A percentile compares a stretch with the other conserved stretches of the same genome.
Evolutionary conservation across 257 asterid species (phyloP).

Genomic region (Gentiana macrophylla): DNA sequence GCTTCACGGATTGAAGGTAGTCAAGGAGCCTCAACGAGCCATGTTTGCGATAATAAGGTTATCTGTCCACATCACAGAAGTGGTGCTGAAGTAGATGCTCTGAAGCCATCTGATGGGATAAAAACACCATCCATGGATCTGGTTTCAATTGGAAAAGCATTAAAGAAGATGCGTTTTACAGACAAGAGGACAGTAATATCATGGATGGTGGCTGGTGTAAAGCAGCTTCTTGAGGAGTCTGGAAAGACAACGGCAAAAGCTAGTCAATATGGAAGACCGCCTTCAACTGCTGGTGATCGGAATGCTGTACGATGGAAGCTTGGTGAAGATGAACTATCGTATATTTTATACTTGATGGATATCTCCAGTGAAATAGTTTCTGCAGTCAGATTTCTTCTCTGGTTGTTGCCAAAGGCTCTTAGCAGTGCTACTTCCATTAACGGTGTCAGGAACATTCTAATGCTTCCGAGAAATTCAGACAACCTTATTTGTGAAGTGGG

Average conservation of each 20-base stretch:
- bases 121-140: slow-evolving; percentile 45
- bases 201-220: slow-evolving; percentile 73
- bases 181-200: slow-evolving; percentile 55
- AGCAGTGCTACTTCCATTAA: slow-evolving; percentile 45
- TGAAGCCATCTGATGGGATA: slow-evolving; percentile 45
- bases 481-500: slow-evolving; percentile 62
- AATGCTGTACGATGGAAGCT: slow-evolving; percentile 66
- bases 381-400: slow-evolving; percentile 70
- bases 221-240: slow-evolving; percentile 69
- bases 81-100: slow-evolving; percentile 43
- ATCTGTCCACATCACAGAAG: slow-evolving; percentile 76
- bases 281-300: slow-evolving; percentile 59
- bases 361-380: slow-evolving; percentile 62
- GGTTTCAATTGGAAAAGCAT: slow-evolving; percentile 49
- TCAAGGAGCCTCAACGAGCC: slow-evolving; percentile 97
- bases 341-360: slow-evolving; percentile 78
- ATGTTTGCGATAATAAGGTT: slow-evolving; percentile 72
- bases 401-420: slow-evolving; percentile 82
- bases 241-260: slow-evolving; percentile 53
- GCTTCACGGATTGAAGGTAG: slow-evolving; percentile 96
- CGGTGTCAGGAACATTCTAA: slow-evolving; percentile 46
- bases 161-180: slow-evolving; percentile 65
- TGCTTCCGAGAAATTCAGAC: slow-evolving; percentile 58
- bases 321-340: slow-evolving; percentile 81
- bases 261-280: slow-evolving; percentile 55